A percentile compares a stretch with the other conserved stretches of the same genome.
Conservation (phyloP, 495 filamentous ascomycete genomes). For the Cercophora newfieldiana region DNA sequence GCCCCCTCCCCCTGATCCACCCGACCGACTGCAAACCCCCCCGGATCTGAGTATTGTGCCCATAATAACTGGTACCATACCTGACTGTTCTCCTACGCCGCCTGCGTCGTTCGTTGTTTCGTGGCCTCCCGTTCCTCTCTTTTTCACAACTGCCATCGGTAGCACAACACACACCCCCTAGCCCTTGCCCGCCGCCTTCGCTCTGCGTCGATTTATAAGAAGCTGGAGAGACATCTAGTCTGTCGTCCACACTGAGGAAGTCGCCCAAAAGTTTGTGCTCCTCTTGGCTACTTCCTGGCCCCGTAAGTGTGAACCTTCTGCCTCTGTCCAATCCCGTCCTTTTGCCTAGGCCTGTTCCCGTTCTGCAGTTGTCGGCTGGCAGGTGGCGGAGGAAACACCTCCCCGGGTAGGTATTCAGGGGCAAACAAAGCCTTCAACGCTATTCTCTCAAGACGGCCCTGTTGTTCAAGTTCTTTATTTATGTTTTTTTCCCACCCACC, state of each 20-base stretch:
- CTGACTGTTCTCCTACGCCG: neutral
- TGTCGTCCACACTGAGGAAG: neutral
- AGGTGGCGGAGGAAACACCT: neutral
- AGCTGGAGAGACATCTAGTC: neutral
- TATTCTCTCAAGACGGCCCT: neutral
- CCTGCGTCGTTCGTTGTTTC: neutral
- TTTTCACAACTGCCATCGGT: neutral
- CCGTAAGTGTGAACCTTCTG: slow-evolving; percentile 29
- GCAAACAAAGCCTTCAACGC: neutral
- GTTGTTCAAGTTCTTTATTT: neutral
- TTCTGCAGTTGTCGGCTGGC: neutral
- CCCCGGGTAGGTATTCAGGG: neutral
- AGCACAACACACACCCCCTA: neutral
- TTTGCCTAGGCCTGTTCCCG: neutral
- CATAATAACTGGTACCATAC: neutral
- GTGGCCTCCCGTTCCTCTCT: neutral
- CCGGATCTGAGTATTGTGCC: neutral
- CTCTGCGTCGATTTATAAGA: neutral
- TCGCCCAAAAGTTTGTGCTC: slow-evolving; percentile 2
- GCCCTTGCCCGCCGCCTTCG: neutral
- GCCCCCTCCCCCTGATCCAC: neutral
- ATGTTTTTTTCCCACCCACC: neutral
- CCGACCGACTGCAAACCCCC: neutral
- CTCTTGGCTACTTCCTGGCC: neutral
- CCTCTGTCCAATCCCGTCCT: neutral